Conservation (phyloP, 2,329 filamentous ascomycete species). For the Pezizomycotina sp. region DNA sequence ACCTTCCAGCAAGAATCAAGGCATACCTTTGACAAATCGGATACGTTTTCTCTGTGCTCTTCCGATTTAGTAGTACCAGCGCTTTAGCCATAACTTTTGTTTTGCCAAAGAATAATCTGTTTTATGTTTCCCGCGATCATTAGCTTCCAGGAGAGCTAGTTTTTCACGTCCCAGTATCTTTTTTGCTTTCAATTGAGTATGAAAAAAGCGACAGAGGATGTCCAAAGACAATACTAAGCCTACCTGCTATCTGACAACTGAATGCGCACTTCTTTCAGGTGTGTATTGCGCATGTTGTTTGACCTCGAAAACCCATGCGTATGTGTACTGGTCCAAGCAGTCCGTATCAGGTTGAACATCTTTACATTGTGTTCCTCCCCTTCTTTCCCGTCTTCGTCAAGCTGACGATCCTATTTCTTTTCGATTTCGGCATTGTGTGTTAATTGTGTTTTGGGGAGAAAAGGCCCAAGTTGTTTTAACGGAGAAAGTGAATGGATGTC, state of each 20-base stretch:
- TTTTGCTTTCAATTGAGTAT: neutral
- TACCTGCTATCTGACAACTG: conserved; percentile 75
- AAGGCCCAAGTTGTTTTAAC: too few relatives aligned
- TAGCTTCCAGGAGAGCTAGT: neutral
- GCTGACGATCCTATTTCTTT: conserved; percentile 76
- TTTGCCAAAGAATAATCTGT: conserved; percentile 92
- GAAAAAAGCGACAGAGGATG: too few relatives aligned
- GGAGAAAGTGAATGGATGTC: too few relatives aligned
- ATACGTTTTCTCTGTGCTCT: conserved; percentile 38
- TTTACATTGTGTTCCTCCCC: conserved; percentile 75
- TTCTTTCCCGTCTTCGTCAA: conserved; percentile 87
- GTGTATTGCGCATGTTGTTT: conserved; percentile 98
- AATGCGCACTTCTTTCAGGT: conserved; percentile 75
- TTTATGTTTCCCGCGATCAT: neutral
- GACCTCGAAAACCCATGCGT: conserved; percentile 84
- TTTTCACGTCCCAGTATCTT: too few relatives aligned
- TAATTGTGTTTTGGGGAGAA: too few relatives aligned
- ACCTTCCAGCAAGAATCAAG: too few relatives aligned
- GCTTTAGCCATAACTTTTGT: conserved; percentile 98
- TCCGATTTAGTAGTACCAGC: conserved; percentile 64
- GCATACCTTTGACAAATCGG: conserved; percentile 50
- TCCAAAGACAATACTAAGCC: conserved; percentile 27
- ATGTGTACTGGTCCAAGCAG: conserved; percentile 69
- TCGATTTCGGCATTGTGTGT: conserved; percentile 77
- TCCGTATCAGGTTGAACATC: conserved; percentile 76